Evolutionary conservation across 345 rosid species (phyloP).

Genomic region (Aethionema arabicum): DNA sequence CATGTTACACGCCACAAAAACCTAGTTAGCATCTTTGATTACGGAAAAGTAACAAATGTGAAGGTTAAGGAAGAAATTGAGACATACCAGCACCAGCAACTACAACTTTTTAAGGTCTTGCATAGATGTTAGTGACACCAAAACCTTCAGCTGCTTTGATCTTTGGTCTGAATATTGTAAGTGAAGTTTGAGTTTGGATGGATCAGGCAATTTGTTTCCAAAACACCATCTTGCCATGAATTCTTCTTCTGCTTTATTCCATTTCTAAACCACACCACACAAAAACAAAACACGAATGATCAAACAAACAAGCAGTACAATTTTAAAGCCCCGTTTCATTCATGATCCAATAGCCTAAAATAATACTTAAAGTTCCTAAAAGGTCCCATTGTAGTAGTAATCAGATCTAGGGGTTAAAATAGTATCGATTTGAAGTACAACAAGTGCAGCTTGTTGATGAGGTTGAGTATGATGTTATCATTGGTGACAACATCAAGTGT

Average conservation of each 20-base stretch:
- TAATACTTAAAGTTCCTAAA: no score
- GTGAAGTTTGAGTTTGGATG: conserved; percentile 80
- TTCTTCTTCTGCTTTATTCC: conserved; percentile 87
- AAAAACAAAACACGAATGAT: no score
- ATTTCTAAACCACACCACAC: conserved; percentile 49
- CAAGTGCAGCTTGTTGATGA: conserved; percentile 64
- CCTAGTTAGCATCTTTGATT: no score
- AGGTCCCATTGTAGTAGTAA: no score
- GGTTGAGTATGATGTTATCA: conserved; percentile 67
- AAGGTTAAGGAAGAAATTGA: neutral
- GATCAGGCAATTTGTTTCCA: conserved; percentile 87
- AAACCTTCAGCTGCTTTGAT: conserved; percentile 86
- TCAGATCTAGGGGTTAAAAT: no score
- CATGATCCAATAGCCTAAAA: no score
- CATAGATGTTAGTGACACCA: conserved; percentile 62
- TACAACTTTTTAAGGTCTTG: conserved; percentile 68
- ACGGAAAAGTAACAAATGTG: no score
- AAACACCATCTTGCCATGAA: conserved; percentile 85
- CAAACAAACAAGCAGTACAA: no score
- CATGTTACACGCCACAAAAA: no score
- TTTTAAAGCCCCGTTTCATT: no score
- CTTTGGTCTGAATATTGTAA: conserved; percentile 80
- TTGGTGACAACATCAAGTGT: conserved; percentile 72
- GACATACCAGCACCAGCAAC: conserved; percentile 90
- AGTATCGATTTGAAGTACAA: no score